These are phyloP conservation scores for Leishmania tropica DNA, from an alignment of 208 protist species.

Conservation along the genomic window DNA sequence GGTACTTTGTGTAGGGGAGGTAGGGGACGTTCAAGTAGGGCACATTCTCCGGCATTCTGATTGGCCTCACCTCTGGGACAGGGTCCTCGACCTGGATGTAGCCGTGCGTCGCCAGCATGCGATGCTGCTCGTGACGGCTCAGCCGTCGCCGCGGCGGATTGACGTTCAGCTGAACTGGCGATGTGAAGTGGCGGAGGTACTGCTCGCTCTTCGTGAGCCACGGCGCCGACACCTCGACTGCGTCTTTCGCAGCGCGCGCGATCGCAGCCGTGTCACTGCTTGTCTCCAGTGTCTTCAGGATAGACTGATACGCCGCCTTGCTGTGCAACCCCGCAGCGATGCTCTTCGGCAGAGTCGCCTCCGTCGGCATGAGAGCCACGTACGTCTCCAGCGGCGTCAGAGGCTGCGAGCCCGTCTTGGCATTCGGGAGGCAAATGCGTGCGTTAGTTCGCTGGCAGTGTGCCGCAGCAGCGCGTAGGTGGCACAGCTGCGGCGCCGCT, in stretches of 20 bases:
- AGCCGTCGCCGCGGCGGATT: conserved; percentile 49
- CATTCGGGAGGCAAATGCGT: conserved; percentile 12
- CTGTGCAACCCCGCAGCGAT: conserved; percentile 48
- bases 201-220: conserved; percentile 69
- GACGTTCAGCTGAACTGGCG: conserved; percentile 81
- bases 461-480: conserved; percentile 64
- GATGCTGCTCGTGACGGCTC: conserved; percentile 82
- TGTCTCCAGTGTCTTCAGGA: conserved; percentile 46
- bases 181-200: conserved; percentile 76
- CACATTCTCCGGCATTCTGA: conserved; percentile 40
- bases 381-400: conserved; percentile 83
- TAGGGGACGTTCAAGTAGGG: conserved; percentile 39
- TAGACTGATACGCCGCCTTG: conserved; percentile 38
- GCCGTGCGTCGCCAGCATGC: conserved; percentile 54
- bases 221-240: conserved; percentile 40
- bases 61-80: conserved; percentile 52
- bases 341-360: conserved; percentile 58
- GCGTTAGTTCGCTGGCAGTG: conserved; percentile 38
- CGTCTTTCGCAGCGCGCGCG: conserved; percentile 48
- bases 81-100: conserved; percentile 38
- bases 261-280: conserved; percentile 62
- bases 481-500: conserved; percentile 53
- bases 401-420: conserved; percentile 32
- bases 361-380: conserved; percentile 84
- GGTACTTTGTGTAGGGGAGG: conserved; percentile 14